phyloP scores from a whole-genome alignment of 106 monocot genomes.

The Dendrobium nobile region DNA sequence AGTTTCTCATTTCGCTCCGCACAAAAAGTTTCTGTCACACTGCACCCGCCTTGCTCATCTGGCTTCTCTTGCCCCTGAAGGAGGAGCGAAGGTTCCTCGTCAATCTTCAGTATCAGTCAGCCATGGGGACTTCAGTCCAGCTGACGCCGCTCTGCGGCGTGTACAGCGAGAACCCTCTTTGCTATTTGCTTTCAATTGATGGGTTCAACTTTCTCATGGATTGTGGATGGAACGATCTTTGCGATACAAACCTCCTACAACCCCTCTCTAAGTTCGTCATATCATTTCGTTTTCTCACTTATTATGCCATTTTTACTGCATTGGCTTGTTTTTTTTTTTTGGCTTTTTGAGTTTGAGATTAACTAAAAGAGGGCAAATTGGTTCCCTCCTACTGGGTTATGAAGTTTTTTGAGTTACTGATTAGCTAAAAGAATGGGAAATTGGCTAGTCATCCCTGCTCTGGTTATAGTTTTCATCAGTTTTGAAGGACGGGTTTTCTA shows the following conservation, averaged over 20 bases:
- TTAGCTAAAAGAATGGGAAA: not conserved
- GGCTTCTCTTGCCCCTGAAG: no score
- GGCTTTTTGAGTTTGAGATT: not conserved
- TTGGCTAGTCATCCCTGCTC: not conserved
- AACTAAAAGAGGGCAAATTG: not conserved
- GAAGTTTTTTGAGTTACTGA: not conserved
- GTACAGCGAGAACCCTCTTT: constrained; percentile 88
- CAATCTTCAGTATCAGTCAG: not conserved
- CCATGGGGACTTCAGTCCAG: constrained; percentile 95
- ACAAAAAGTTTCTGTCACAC: no score
- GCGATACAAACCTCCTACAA: constrained; percentile 67
- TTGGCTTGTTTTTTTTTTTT: not conserved
- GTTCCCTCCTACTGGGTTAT: not conserved
- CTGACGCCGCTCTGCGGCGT: constrained; percentile 88
- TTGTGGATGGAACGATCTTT: constrained; percentile 98
- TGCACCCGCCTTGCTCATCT: no score
- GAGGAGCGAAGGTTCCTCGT: not conserved
- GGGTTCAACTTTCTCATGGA: constrained; percentile 94
- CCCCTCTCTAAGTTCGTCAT: constrained; percentile 73
- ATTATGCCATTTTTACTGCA: not conserved
- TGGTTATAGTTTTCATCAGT: not conserved
- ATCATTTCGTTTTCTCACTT: not conserved
- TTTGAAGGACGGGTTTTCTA: not conserved
- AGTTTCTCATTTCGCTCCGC: no score
- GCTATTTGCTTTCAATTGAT: constrained; percentile 85